Percentiles rank a stretch among this genome's conserved stretches.
These are phyloP conservation scores for Neurospora intermedia DNA, from an alignment of 495 filamentous ascomycete genomes.

Conservation along the genomic window DNA sequence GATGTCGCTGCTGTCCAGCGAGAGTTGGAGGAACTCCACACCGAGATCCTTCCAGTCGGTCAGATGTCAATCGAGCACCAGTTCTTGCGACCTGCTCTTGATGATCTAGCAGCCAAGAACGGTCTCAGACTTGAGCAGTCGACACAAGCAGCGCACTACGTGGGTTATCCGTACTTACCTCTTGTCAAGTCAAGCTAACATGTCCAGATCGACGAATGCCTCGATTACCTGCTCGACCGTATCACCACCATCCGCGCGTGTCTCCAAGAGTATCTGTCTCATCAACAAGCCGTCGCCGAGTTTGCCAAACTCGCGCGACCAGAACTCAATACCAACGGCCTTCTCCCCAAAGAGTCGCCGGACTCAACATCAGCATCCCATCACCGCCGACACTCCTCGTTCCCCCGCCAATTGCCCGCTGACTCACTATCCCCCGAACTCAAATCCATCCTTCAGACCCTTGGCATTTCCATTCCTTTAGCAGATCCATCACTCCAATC, in stretches of 20 bases:
- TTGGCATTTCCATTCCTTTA: not conserved
- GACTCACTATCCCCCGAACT: not conserved
- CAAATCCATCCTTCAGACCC: not conserved
- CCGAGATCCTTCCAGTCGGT: constrained; percentile 51
- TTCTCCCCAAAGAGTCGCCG: not conserved
- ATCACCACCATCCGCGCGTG: constrained; percentile 15
- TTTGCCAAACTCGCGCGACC: constrained; percentile 17
- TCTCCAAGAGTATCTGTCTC: constrained; percentile 18
- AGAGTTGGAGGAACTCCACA: constrained; percentile 51
- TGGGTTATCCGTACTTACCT: constrained; percentile 9
- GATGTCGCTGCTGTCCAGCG: constrained; percentile 38
- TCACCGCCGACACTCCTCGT: constrained; percentile 6
- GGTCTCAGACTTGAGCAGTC: constrained; percentile 25
- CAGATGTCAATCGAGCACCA: constrained; percentile 53
- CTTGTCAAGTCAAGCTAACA: too few relatives aligned
- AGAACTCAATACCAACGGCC: constrained; percentile 10
- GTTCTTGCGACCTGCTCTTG: constrained; percentile 46
- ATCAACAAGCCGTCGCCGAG: constrained; percentile 19
- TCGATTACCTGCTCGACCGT: constrained; percentile 28
- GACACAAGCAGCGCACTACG: constrained; percentile 30
- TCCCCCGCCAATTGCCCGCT: not conserved
- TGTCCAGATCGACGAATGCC: constrained; percentile 24
- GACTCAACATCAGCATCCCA: not conserved
- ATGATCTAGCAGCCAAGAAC: constrained; percentile 24
- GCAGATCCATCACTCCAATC: not conserved